Percentiles rank a stretch among this genome's conserved stretches.
Evolutionary conservation across 305 asterid species (phyloP).

Genomic region (Solanum aculeatissimum): DNA sequence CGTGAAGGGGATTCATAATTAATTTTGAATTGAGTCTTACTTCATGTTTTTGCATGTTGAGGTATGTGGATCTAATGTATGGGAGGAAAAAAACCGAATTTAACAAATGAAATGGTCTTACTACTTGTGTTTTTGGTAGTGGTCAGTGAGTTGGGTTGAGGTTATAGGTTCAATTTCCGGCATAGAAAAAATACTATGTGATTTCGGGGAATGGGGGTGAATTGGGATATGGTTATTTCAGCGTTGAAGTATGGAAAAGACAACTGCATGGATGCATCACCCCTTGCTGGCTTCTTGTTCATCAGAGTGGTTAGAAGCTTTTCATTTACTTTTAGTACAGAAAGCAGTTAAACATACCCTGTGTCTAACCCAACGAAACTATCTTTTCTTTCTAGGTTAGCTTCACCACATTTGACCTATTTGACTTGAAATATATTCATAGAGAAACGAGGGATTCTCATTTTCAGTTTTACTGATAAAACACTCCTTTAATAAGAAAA

Average conservation of each 20-base stretch:
- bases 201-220: neutral
- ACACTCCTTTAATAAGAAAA: neutral
- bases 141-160: neutral
- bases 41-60: neutral
- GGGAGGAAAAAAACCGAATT: neutral
- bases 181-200: neutral
- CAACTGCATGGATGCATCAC: neutral
- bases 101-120: neutral
- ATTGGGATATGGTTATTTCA: neutral
- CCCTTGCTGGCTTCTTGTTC: neutral
- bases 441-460: neutral
- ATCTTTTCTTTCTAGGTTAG: neutral
- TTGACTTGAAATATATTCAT: neutral
- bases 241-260: neutral
- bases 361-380: neutral
- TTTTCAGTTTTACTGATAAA: neutral
- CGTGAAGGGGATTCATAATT: neutral
- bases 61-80: neutral
- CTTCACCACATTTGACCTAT: neutral
- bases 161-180: neutral
- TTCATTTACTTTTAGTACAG: neutral
- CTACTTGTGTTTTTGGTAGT: neutral
- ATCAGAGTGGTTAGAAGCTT: neutral
- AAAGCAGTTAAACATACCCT: neutral
- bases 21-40: neutral